Percentiles rank a stretch among this genome's conserved stretches.
These are phyloP conservation scores for Annulohypoxylon maeteangense DNA, from an alignment of 495 filamentous ascomycete genomes.

Conservation along the genomic window DNA sequence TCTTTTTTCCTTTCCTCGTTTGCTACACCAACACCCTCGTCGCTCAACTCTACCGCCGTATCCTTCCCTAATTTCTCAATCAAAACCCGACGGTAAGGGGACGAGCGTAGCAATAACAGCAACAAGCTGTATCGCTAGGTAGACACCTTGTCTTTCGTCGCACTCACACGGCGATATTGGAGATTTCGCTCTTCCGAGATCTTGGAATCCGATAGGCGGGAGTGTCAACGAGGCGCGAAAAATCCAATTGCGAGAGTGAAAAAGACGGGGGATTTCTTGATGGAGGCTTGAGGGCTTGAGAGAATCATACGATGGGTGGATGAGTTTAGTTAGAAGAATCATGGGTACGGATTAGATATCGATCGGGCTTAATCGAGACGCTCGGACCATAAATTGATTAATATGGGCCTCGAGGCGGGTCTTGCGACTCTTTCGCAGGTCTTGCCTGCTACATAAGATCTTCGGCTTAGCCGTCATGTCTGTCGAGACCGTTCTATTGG, in stretches of 20 bases:
- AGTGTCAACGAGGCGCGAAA: constrained; percentile 26
- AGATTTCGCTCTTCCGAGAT: constrained; percentile 39
- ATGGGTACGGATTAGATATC: constrained; percentile 13
- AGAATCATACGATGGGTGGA: constrained; percentile 37
- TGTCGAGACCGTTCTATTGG: constrained; percentile 27
- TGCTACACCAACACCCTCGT: constrained; percentile 2
- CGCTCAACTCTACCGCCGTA: constrained; percentile 1
- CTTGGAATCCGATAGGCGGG: constrained; percentile 41
- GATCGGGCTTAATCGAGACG: constrained; percentile 42
- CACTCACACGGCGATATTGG: constrained; percentile 34
- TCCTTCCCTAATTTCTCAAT: background rate
- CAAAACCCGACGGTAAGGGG: background rate
- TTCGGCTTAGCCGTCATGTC: constrained; percentile 25
- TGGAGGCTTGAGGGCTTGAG: constrained; percentile 37
- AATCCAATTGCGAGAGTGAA: constrained; percentile 31
- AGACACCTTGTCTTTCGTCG: constrained; percentile 18
- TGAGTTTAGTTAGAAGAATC: background rate
- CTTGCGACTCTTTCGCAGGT: background rate
- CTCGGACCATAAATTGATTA: constrained; percentile 18
- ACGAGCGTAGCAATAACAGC: background rate
- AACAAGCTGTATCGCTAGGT: background rate
- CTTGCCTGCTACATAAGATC: constrained; percentile 19
- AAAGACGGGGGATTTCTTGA: constrained; percentile 33
- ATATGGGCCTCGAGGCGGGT: background rate
- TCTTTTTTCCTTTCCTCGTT: background rate